A percentile compares a stretch with the other conserved stretches of the same genome.
These are phyloP conservation scores for Corchorus capsularis DNA, from an alignment of 345 rosid species.

Conservation along the genomic window DNA sequence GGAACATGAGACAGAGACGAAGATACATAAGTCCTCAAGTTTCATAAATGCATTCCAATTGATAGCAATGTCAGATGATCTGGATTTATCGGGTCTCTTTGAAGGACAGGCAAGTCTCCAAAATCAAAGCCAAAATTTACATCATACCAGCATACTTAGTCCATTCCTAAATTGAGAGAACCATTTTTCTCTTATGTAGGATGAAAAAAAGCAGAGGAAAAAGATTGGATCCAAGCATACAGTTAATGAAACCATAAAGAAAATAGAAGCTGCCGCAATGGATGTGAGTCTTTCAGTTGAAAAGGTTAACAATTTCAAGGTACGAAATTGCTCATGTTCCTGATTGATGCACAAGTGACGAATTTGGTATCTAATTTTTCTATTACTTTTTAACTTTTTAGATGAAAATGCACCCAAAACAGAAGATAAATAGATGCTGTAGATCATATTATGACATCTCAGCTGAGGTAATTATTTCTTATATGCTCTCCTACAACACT, in stretches of 20 bases:
- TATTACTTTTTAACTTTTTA: conserved; percentile 25
- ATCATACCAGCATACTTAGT: conserved; percentile 7
- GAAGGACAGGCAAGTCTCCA: conserved; percentile 64
- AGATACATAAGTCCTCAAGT: conserved; percentile 52
- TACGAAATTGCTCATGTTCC: conserved; percentile 24
- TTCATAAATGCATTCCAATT: conserved; percentile 89
- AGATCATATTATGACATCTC: conserved; percentile 69
- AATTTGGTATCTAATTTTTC: neutral
- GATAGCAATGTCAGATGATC: conserved; percentile 94
- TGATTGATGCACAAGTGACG: neutral
- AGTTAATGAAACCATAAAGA: conserved; percentile 68
- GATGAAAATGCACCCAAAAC: conserved; percentile 72
- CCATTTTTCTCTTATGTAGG: conserved; percentile 39
- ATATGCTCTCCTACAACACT: conserved; percentile 4
- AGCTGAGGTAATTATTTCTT: conserved; percentile 56
- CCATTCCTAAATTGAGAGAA: conserved; percentile 12
- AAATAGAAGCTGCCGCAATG: conserved; percentile 81
- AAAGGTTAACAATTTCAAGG: conserved; percentile 61
- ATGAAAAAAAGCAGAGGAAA: conserved; percentile 61
- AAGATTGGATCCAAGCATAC: conserved; percentile 72
- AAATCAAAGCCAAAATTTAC: conserved; percentile 8
- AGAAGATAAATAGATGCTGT: conserved; percentile 52
- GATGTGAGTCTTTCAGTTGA: conserved; percentile 61
- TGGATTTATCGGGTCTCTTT: conserved; percentile 90
- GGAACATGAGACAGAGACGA: conserved; percentile 50